These are phyloP conservation scores for Begonia masoniana DNA, from an alignment of 306 rosid genomes.

Conservation along the genomic window DNA sequence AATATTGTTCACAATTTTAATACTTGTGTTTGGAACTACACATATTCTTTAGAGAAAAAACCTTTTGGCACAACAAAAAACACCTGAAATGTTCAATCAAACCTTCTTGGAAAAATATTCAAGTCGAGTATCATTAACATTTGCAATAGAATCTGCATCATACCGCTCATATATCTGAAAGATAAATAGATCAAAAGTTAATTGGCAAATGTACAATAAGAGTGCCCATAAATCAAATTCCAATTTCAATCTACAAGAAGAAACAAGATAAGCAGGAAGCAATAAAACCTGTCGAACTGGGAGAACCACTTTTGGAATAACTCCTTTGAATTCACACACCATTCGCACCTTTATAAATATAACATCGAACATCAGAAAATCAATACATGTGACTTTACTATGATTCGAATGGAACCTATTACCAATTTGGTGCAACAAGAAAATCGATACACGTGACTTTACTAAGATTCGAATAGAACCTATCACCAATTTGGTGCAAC, in stretches of 20 bases:
- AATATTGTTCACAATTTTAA: too few relatives aligned
- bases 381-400: too few relatives aligned
- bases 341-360: slow-evolving; percentile 46
- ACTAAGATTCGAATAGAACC: too few relatives aligned
- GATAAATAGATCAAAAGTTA: background rate
- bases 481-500: too few relatives aligned
- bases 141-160: slow-evolving; percentile 40
- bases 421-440: too few relatives aligned
- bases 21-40: background rate
- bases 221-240: too few relatives aligned
- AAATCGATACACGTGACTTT: too few relatives aligned
- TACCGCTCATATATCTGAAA: slow-evolving; percentile 64
- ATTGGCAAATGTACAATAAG: too few relatives aligned
- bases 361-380: too few relatives aligned
- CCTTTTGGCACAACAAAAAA: background rate
- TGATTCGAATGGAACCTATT: too few relatives aligned
- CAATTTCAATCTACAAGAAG: too few relatives aligned
- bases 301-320: slow-evolving; percentile 65
- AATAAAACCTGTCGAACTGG: slow-evolving; percentile 70
- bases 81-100: slow-evolving; percentile 1
- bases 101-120: slow-evolving; percentile 77
- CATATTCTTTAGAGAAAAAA: background rate
- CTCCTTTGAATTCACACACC: slow-evolving; percentile 58
- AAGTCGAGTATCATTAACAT: slow-evolving; percentile 77
- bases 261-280: background rate